Percentiles rank a stretch among this genome's conserved stretches.
Conservation (phyloP, 2,329 filamentous ascomycete genomes). For the Polychaeton citri region DNA sequence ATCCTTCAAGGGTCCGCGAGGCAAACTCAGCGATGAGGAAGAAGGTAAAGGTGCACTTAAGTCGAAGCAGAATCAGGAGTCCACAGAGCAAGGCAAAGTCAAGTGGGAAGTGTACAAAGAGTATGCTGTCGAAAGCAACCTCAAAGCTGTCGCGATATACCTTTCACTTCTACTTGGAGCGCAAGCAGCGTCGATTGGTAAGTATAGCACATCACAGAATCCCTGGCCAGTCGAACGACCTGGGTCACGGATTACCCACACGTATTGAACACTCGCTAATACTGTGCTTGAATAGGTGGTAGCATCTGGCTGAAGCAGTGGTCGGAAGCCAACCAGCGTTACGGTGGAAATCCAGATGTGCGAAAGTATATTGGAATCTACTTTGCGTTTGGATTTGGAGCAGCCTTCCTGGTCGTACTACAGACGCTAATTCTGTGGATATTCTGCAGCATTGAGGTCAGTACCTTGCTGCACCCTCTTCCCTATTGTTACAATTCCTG, state of each 20-base stretch:
- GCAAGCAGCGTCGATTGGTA: slow-evolving; percentile 70
- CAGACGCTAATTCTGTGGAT: slow-evolving; percentile 97
- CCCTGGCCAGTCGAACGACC: too few relatives aligned
- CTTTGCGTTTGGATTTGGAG: slow-evolving; percentile 84
- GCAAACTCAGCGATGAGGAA: slow-evolving; percentile 76
- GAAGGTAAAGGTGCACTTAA: slow-evolving; percentile 43
- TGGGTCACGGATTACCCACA: too few relatives aligned
- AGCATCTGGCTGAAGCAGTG: slow-evolving; percentile 91
- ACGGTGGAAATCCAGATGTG: slow-evolving; percentile 57
- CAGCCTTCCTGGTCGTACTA: slow-evolving; percentile 69
- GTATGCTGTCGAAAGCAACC: slow-evolving; percentile 89
- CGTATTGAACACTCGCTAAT: too few relatives aligned
- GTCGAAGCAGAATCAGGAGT: slow-evolving; percentile 77
- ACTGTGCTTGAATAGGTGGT: slow-evolving; percentile 42
- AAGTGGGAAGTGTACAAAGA: slow-evolving; percentile 93
- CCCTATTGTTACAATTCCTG: not conserved
- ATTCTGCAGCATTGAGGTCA: slow-evolving; percentile 94
- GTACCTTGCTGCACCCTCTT: too few relatives aligned
- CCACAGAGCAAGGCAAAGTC: slow-evolving; percentile 87
- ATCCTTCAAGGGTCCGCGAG: slow-evolving; percentile 74
- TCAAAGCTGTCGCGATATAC: slow-evolving; percentile 72
- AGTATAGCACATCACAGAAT: too few relatives aligned
- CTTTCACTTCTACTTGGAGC: slow-evolving; percentile 61
- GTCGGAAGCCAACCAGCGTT: slow-evolving; percentile 63
- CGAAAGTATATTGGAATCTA: slow-evolving; percentile 92